These are phyloP conservation scores for Aurinia saxatilis DNA, from an alignment of 345 rosid genomes.

Conservation along the genomic window DNA sequence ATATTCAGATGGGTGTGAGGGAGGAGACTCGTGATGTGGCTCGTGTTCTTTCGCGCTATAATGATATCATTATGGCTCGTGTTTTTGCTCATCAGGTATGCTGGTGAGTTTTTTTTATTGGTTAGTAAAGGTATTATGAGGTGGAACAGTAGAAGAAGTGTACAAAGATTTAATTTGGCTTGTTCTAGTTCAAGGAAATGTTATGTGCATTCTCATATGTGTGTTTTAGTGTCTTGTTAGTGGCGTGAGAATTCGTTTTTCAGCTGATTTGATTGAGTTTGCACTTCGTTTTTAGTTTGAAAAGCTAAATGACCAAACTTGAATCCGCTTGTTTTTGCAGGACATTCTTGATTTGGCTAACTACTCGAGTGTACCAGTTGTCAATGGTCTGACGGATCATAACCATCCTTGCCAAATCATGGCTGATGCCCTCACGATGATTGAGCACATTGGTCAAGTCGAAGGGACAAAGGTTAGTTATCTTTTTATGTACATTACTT, in stretches of 20 bases:
- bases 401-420: constrained; percentile 97
- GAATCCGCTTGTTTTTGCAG: constrained; percentile 34
- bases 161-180: neutral
- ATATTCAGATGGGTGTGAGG: constrained; percentile 93
- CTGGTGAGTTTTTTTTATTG: constrained; percentile 59
- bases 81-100: constrained; percentile 98
- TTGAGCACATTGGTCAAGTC: constrained; percentile 75
- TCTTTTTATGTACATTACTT: neutral
- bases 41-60: constrained; percentile 81
- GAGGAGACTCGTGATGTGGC: constrained; percentile 97
- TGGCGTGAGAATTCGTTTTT: neutral
- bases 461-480: constrained; percentile 85
- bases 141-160: neutral
- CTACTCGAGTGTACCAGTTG: constrained; percentile 71
- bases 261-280: neutral
- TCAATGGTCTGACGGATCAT: constrained; percentile 89
- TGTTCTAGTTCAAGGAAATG: neutral
- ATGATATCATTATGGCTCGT: constrained; percentile 92
- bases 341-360: constrained; percentile 90
- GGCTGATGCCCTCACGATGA: constrained; percentile 97
- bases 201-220: neutral
- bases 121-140: neutral
- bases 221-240: neutral
- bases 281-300: neutral
- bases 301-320: neutral